These are phyloP conservation scores for Clonostachys rhizophaga DNA, from an alignment of 2,329 filamentous ascomycete genomes.

Conservation along the genomic window DNA sequence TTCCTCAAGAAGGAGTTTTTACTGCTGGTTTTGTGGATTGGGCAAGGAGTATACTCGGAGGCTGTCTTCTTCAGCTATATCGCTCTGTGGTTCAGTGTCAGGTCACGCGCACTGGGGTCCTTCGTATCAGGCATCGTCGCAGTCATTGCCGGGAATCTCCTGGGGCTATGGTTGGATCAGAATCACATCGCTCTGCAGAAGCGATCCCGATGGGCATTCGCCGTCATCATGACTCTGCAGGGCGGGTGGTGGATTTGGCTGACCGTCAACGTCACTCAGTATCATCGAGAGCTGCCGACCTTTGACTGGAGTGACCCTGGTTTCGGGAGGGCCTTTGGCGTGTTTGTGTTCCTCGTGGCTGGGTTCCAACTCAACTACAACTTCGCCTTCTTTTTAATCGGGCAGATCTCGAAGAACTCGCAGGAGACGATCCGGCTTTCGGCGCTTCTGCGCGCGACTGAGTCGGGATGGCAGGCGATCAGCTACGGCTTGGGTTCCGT, in stretches of 20 bases:
- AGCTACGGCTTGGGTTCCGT: conserved; percentile 62
- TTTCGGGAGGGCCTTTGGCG: conserved; percentile 58
- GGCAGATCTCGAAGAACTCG: conserved; percentile 53
- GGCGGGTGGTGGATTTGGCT: conserved; percentile 68
- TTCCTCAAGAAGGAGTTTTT: conserved; percentile 56
- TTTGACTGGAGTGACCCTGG: conserved; percentile 60
- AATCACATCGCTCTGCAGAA: conserved; percentile 42
- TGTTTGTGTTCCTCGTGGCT: conserved; percentile 61
- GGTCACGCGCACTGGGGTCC: conserved; percentile 41
- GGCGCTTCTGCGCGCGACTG: conserved; percentile 58
- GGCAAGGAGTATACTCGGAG: neutral
- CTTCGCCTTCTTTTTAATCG: conserved; percentile 64
- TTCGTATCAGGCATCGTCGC: conserved; percentile 64
- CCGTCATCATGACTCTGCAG: conserved; percentile 45
- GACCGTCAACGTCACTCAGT: conserved; percentile 57
- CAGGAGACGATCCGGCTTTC: conserved; percentile 60
- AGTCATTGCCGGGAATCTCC: conserved; percentile 54
- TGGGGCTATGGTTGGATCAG: conserved; percentile 57
- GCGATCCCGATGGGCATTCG: conserved; percentile 48
- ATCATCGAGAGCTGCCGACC: conserved; percentile 44
- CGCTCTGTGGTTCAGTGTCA: conserved; percentile 22
- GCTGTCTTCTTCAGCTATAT: conserved; percentile 41
- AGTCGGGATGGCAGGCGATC: conserved; percentile 65
- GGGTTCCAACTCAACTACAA: conserved; percentile 70
- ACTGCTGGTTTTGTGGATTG: conserved; percentile 16